Base-by-base conservation (phyloP, 345 rosid genomes). In the Pistacia atlantica region DNA sequence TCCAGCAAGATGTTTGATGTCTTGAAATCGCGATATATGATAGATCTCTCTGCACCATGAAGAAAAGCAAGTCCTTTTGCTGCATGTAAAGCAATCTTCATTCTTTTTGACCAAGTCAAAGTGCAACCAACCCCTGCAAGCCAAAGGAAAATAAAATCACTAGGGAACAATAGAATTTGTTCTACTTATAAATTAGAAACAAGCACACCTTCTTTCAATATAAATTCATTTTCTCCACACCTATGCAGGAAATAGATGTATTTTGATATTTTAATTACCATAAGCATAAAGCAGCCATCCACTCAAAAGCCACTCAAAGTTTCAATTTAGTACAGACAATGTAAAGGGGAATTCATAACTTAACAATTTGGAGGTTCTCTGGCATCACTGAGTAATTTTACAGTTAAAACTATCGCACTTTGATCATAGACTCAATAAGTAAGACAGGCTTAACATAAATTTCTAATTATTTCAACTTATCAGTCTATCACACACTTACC, bases 1-100 rank as follows among this genome's bases (percentile, higher is more conserved):
- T 92, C 97, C 69, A 96, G 89, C 84, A 97, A 89, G 90, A 97
- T 86, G 83, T 97, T 97, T 63, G 99, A 95, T 65, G 97, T 90
- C 90, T 97, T 97, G 85, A 97, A 88, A 82, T 97, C 99, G 16
- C 99, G 97, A 85, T 97, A 97, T 71, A 97, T 97, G 78, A 97
- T 75, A 14, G 97, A 87, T 71, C 97, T 87, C 80, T 91, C 95
- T n/a, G 97, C 97, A 77, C 91, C 92, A 82, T 94, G 99, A 86
- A 97, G 99, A 89, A 84, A 87, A 48, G 97, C 95, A 74, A 97
- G 98, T 65, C 99, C 98, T 86, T 85, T 92, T 60, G 99, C 99
- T 72, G 91, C 98, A 67, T 89, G 87, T 62, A 92, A 78, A 60
- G 99, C 99, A 82, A 97, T 94, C 93, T 88, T 94, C 92, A 94